Percentiles rank a stretch among this genome's conserved stretches.
Evolutionary conservation across 2,329 filamentous ascomycete genomes (phyloP).

Genomic region (Colletotrichum eleusines): DNA sequence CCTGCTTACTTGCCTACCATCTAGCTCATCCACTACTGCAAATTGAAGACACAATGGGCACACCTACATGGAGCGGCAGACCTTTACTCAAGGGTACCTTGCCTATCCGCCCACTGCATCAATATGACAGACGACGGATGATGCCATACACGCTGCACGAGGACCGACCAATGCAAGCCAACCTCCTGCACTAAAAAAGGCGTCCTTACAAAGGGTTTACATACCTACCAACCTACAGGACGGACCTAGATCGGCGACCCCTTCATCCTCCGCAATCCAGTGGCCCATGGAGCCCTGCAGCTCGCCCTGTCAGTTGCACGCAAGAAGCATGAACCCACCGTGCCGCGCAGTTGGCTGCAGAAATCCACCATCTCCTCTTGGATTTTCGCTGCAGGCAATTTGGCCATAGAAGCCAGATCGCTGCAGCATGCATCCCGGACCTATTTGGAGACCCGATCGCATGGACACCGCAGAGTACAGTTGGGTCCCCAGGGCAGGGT

Average conservation of each 20-base stretch:
- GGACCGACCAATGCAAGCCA: neutral
- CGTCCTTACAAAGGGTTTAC: neutral
- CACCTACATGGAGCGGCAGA: conserved; percentile 7
- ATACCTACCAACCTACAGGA: neutral
- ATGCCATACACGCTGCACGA: neutral
- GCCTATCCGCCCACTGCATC: conserved; percentile 29
- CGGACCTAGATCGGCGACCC: neutral
- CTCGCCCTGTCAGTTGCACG: conserved; percentile 34
- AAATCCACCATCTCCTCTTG: conserved; percentile 1
- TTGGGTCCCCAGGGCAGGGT: conserved; percentile 33
- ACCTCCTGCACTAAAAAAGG: conserved; percentile 1
- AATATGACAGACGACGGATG: conserved; percentile 16
- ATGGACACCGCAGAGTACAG: conserved; percentile 10
- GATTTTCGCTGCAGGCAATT: conserved; percentile 25
- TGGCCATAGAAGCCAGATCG: conserved; percentile 29
- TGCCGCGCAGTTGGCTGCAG: conserved; percentile 13
- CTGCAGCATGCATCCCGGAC: conserved; percentile 11
- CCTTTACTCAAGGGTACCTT: conserved; percentile 27
- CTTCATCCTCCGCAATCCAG: conserved; percentile 7
- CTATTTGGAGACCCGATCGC: conserved; percentile 24
- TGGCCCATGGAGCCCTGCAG: conserved; percentile 29
- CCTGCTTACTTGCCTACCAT: neutral
- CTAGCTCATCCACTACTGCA: conserved; percentile 17
- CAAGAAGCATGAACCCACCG: conserved; percentile 25
- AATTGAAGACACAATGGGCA: neutral